These are phyloP conservation scores for Myxozyma neglecta DNA, from an alignment of 805 yeast genomes.

Conservation along the genomic window DNA sequence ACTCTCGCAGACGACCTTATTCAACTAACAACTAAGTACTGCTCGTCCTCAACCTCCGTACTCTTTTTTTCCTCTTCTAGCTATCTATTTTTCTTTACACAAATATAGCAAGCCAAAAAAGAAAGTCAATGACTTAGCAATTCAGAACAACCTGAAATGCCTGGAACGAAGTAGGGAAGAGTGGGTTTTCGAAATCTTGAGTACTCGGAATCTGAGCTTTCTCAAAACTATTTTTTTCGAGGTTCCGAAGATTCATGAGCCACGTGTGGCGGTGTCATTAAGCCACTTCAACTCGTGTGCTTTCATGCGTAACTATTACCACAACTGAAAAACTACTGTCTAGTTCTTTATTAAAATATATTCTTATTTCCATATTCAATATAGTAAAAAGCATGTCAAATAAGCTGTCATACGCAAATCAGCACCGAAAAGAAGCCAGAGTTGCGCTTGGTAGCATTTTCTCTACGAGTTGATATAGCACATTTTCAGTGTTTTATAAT, in stretches of 20 bases:
- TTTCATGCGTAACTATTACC: not conserved
- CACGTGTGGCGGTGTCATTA: not conserved
- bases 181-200: too few species aligned
- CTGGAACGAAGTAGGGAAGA: too few species aligned
- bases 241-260: not conserved
- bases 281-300: too few species aligned
- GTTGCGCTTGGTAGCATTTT: conserved; percentile 22
- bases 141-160: too few species aligned
- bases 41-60: not conserved
- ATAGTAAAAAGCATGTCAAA: not conserved
- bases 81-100: too few species aligned
- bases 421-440: conserved; percentile 3
- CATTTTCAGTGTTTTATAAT: not conserved
- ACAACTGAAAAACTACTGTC: not conserved
- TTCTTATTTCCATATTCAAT: too few species aligned
- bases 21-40: not conserved
- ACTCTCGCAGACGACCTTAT: not conserved
- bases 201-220: too few species aligned
- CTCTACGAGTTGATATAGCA: conserved; percentile 13
- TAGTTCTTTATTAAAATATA: too few species aligned
- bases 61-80: too few species aligned
- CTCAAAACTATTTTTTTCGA: not conserved
- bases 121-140: too few species aligned
- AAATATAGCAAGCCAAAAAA: too few species aligned
- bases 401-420: conserved; percentile 21